Conservation (phyloP, 805 yeast species). For the Suhomyces pyralidae region DNA sequence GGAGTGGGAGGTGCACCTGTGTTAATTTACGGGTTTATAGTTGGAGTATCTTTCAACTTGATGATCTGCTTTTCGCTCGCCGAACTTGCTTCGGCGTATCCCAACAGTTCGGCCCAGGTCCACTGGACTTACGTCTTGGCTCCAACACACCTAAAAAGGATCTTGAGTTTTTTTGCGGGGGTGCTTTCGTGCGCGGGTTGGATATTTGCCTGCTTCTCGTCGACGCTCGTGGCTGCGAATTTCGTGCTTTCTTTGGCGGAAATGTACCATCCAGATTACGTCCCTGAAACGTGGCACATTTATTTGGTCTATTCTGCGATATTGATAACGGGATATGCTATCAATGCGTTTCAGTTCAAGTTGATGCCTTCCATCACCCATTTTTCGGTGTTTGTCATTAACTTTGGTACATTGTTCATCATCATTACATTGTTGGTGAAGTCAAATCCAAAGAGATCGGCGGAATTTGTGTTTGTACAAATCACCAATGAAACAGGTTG, state of each 20-base stretch:
- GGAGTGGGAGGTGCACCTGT: slow-evolving; percentile 23
- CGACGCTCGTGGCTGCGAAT: slow-evolving; percentile 15
- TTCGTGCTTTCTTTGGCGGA: slow-evolving; percentile 15
- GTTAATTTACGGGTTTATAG: slow-evolving; percentile 18
- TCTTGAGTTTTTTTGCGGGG: slow-evolving; percentile 29
- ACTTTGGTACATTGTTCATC: slow-evolving; percentile 24
- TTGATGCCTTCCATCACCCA: slow-evolving; percentile 14
- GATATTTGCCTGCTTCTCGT: slow-evolving; percentile 19
- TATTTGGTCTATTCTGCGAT: slow-evolving; percentile 14
- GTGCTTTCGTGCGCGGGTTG: slow-evolving; percentile 24
- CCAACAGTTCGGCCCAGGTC: slow-evolving; percentile 32
- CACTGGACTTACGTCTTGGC: slow-evolving; percentile 33
- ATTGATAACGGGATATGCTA: slow-evolving; percentile 3
- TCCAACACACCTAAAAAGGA: slow-evolving; percentile 17
- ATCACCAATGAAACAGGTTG: slow-evolving; percentile 27
- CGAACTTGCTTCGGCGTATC: slow-evolving; percentile 33
- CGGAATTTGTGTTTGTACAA: slow-evolving; percentile 24
- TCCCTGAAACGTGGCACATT: slow-evolving; percentile 16
- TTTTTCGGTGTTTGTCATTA: slow-evolving; percentile 17
- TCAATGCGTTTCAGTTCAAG: slow-evolving; percentile 8
- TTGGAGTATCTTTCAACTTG: slow-evolving; percentile 16
- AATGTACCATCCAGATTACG: slow-evolving; percentile 16
- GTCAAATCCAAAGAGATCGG: slow-evolving; percentile 30
- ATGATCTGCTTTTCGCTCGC: slow-evolving; percentile 18
- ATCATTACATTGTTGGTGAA: slow-evolving; percentile 37